phyloP scores from a whole-genome alignment of 1,139 yeast species.

The Lodderomyces oxycetoniae region DNA sequence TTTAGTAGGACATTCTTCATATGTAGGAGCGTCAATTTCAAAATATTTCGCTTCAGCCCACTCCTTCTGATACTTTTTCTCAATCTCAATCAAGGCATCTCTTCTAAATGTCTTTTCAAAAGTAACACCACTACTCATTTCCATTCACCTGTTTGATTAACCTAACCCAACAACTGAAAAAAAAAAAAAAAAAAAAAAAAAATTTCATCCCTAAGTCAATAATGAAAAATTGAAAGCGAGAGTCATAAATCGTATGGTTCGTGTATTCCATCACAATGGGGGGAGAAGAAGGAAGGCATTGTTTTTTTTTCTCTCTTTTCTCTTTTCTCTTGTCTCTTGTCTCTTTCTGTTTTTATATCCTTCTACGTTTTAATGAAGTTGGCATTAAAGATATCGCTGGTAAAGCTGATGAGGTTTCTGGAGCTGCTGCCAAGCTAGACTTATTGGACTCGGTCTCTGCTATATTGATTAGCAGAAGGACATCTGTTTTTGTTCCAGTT shows the following conservation, averaged over 20 bases:
- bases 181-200: slow-evolving; percentile 2
- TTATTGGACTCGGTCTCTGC: not conserved
- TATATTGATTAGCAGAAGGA: not conserved
- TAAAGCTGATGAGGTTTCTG: not conserved
- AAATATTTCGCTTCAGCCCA: slow-evolving; percentile 87
- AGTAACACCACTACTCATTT: slow-evolving; percentile 43
- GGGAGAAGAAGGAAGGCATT: too few species aligned
- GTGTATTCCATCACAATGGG: too few species aligned
- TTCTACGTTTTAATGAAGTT: slow-evolving; percentile 10
- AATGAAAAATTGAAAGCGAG: not conserved
- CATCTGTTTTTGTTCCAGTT: slow-evolving; percentile 7
- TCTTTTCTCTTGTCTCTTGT: not conserved
- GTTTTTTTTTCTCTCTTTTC: not conserved
- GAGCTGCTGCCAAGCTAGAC: not conserved
- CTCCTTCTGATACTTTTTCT: slow-evolving; percentile 77
- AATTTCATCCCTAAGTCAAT: not conserved
- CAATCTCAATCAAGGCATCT: slow-evolving; percentile 86
- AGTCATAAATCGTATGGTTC: too few species aligned
- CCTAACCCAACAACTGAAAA: not conserved
- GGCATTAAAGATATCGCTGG: slow-evolving; percentile 6
- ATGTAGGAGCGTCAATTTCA: slow-evolving; percentile 82
- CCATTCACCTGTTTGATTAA: not conserved
- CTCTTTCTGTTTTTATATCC: slow-evolving; percentile 2
- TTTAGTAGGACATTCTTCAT: slow-evolving; percentile 54
- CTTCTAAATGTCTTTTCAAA: slow-evolving; percentile 75